A percentile compares a stretch with the other conserved stretches of the same genome.
phyloP scores from a whole-genome alignment of 2,329 filamentous ascomycete species.

The Geosmithia flava region DNA sequence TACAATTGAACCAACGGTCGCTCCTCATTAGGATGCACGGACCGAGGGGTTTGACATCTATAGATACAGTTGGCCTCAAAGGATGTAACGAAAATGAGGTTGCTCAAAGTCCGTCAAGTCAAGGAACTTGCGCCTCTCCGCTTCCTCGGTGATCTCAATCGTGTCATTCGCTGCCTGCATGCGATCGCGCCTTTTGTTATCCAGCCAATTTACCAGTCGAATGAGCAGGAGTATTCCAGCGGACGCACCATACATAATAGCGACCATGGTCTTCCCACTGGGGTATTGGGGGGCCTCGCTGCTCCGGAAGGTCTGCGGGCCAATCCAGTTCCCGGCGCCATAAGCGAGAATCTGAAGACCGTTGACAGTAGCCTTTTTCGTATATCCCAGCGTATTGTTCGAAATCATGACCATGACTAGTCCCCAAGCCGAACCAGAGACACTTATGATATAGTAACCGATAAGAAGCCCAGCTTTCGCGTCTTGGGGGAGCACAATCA shows the following conservation, averaged over 20 bases:
- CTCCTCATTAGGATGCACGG: too few species aligned
- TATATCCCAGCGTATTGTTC: slow-evolving; percentile 14
- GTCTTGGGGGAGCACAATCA: slow-evolving; percentile 10
- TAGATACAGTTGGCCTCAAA: slow-evolving; percentile 2
- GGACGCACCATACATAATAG: slow-evolving; percentile 9
- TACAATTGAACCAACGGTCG: too few species aligned
- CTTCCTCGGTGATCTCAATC: slow-evolving; percentile 1
- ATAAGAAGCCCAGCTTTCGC: slow-evolving; percentile 10
- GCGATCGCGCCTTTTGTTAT: slow-evolving; percentile 13
- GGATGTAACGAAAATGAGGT: slow-evolving; percentile 9
- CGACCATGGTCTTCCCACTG: slow-evolving; percentile 11
- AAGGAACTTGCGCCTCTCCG: slow-evolving; percentile 8
- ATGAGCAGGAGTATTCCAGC: slow-evolving; percentile 6
- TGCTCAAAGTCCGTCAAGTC: slow-evolving; percentile 13
- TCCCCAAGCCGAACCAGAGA: slow-evolving; percentile 11
- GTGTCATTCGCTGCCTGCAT: slow-evolving; percentile 4
- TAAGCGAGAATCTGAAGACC: slow-evolving; percentile 9
- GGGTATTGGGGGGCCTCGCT: slow-evolving; percentile 10
- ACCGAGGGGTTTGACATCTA: not conserved
- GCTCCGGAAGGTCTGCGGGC: slow-evolving; percentile 11
- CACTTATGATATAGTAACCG: slow-evolving; percentile 12
- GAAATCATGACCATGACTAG: slow-evolving; percentile 13
- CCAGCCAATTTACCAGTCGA: slow-evolving; percentile 10
- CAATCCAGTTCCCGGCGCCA: slow-evolving; percentile 10
- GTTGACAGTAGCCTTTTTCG: slow-evolving; percentile 15